phyloP scores from a whole-genome alignment of 1,284 basidiomycete species.

The Cutaneotrichosporon sp. region DNA sequence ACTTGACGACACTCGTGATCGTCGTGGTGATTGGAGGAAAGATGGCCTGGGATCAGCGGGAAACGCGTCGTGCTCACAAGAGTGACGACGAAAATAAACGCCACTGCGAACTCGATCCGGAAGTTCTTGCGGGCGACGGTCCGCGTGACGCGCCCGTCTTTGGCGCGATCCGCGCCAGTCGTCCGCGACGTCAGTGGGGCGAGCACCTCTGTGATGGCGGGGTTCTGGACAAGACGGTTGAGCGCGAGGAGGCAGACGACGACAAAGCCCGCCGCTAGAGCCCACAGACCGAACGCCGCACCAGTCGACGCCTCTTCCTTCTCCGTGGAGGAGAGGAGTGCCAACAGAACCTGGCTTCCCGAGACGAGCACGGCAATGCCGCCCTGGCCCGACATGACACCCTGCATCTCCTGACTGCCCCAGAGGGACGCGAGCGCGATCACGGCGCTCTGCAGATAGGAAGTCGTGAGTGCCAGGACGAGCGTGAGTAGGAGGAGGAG shows the following conservation, averaged over 20 bases:
- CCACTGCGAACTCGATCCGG: slow-evolving; percentile 68
- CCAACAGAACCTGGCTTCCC: slow-evolving; percentile 41
- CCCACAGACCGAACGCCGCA: slow-evolving; percentile 48
- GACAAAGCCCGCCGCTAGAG: slow-evolving; percentile 10
- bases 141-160: slow-evolving; percentile 27
- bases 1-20: slow-evolving; percentile 64
- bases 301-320: slow-evolving; percentile 21
- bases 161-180: slow-evolving; percentile 12
- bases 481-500: slow-evolving; percentile 39
- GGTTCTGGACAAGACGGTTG: slow-evolving; percentile 32
- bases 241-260: slow-evolving; percentile 35
- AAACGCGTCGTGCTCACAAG: slow-evolving; percentile 59
- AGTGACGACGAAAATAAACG: slow-evolving; percentile 74
- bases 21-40: slow-evolving; percentile 81
- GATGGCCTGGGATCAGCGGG: slow-evolving; percentile 61
- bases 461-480: slow-evolving; percentile 39
- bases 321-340: slow-evolving; percentile 32
- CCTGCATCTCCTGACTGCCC: slow-evolving; percentile 45
- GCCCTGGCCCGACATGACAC: slow-evolving; percentile 53
- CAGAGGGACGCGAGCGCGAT: slow-evolving; percentile 46
- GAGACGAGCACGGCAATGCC: slow-evolving; percentile 52
- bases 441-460: slow-evolving; percentile 50
- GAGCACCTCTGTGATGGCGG: slow-evolving; percentile 28
- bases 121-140: slow-evolving; percentile 61
- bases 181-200: slow-evolving; percentile 23